Evolutionary conservation across 2,329 filamentous ascomycete species (phyloP).

Genomic region (Epichloe elymi): DNA sequence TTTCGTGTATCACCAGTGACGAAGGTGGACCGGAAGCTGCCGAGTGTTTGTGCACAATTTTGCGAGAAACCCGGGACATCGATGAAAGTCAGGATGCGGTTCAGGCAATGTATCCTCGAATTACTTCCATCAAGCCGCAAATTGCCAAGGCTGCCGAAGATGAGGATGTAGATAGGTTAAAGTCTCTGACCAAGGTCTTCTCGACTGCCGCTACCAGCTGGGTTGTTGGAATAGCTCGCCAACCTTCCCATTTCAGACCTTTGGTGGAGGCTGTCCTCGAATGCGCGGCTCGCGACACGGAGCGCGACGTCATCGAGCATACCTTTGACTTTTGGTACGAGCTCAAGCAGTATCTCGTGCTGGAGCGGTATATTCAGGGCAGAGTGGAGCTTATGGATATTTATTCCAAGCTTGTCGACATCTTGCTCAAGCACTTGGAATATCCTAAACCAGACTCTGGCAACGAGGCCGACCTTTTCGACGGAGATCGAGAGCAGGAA

Average conservation of each 20-base stretch:
- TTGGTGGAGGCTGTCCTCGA: slow-evolving; percentile 88
- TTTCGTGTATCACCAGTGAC: slow-evolving; percentile 64
- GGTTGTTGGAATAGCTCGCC: slow-evolving; percentile 79
- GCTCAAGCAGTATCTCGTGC: slow-evolving; percentile 85
- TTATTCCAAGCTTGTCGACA: slow-evolving; percentile 80
- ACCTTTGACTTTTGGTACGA: slow-evolving; percentile 99
- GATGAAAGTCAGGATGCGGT: slow-evolving; percentile 80
- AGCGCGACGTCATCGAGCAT: slow-evolving; percentile 80
- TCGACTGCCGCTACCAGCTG: slow-evolving; percentile 88
- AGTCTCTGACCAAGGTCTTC: slow-evolving; percentile 79
- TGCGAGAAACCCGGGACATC: slow-evolving; percentile 83
- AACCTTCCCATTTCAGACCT: slow-evolving; percentile 67
- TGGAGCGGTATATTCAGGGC: slow-evolving; percentile 80
- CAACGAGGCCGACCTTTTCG: slow-evolving; percentile 74
- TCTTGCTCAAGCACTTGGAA: slow-evolving; percentile 81
- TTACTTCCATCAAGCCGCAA: slow-evolving; percentile 64
- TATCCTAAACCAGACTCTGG: slow-evolving; percentile 67
- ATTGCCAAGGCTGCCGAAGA: slow-evolving; percentile 63
- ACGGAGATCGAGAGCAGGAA: slow-evolving; percentile 88
- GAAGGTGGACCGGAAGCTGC: slow-evolving; percentile 74
- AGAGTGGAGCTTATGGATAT: slow-evolving; percentile 65
- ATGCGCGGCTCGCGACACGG: slow-evolving; percentile 74
- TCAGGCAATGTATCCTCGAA: slow-evolving; percentile 65
- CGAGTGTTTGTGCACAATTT: slow-evolving; percentile 84
- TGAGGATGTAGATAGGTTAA: slow-evolving; percentile 76